phyloP scores from a whole-genome alignment of 176 grass and related monocot species.

The Cenchrus fungigraminus region DNA sequence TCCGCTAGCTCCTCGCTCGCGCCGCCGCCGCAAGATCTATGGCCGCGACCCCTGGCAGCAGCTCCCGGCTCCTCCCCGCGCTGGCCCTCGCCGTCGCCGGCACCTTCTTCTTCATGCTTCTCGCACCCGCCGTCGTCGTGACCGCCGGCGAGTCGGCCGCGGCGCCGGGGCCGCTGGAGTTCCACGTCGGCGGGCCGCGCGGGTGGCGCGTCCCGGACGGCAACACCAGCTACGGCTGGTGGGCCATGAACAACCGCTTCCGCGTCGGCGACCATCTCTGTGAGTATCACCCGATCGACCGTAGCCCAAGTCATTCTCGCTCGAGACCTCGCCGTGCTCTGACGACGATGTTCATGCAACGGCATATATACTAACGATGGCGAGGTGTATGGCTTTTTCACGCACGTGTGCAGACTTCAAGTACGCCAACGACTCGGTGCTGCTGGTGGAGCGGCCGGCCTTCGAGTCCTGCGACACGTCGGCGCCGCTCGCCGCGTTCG shows the following conservation, averaged over 20 bases:
- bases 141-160: background rate
- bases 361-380: background rate
- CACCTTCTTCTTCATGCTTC: conserved; percentile 8
- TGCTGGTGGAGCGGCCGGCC: conserved; percentile 49
- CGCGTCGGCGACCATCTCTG: conserved; percentile 69
- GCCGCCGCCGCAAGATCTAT: background rate
- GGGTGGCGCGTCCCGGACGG: conserved; percentile 65
- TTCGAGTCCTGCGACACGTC: conserved; percentile 65
- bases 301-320: background rate
- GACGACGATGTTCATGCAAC: too few species aligned
- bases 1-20: background rate
- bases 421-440: conserved; percentile 79
- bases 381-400: background rate
- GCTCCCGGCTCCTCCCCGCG: background rate
- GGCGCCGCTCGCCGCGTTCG: conserved; percentile 45
- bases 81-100: background rate
- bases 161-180: conserved; percentile 22
- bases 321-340: background rate
- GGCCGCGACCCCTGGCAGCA: background rate
- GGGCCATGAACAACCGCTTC: conserved; percentile 76
- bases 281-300: conserved; percentile 8
- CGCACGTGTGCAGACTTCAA: conserved; percentile 59
- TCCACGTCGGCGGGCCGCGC: conserved; percentile 68
- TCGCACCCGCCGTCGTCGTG: background rate
- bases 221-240: conserved; percentile 63